Base-by-base conservation (phyloP, 345 rosid genomes). In the Euclidium syriacum region DNA sequence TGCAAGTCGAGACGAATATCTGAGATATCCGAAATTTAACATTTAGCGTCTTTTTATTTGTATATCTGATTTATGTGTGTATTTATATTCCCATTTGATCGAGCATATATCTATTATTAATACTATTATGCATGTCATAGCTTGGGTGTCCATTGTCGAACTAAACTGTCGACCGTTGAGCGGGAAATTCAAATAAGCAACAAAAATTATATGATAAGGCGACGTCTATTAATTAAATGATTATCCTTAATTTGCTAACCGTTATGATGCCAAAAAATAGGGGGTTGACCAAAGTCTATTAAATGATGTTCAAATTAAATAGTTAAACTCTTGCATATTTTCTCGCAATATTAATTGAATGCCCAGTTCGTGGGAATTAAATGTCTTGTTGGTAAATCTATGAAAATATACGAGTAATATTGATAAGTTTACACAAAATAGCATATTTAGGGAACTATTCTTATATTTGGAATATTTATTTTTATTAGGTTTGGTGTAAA, bases 101-200 rank as follows among this genome's bases (percentile, higher is more conserved):
- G 44, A 49, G 35, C 53, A 52, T 52, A 39, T n/a, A n/a, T n/a
- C n/a, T n/a, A n/a, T n/a, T n/a, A n/a, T n/a, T n/a, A n/a, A n/a
- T n/a, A n/a, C n/a, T n/a, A n/a, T 40, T 23, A 17, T 24, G 52
- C 19, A 22, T 52, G 57, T 19, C 62, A 34, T 62, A 42, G 25
- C 41, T 48, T 38, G 20, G 38, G 41, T 70, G 58, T 53, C 65
- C 36, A 48, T 16, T 32, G 66, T 58, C 52, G 46, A 70, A 24
- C 58, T 47, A 48, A 54, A 39, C 18, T 38, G 36, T 71, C 39
- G 75, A 71, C 65, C 65, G 60, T 49, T 57, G 70, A 38, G 70
- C 75, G 70, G 65, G 70, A 57, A 36, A 71, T 64, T 71, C 65
- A 63, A 71, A 64, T 64, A 47, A 55, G 43, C 59, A 48, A 44